These are phyloP conservation scores for Jatropha multifida DNA, from an alignment of 441 rosid species.

Conservation along the genomic window DNA sequence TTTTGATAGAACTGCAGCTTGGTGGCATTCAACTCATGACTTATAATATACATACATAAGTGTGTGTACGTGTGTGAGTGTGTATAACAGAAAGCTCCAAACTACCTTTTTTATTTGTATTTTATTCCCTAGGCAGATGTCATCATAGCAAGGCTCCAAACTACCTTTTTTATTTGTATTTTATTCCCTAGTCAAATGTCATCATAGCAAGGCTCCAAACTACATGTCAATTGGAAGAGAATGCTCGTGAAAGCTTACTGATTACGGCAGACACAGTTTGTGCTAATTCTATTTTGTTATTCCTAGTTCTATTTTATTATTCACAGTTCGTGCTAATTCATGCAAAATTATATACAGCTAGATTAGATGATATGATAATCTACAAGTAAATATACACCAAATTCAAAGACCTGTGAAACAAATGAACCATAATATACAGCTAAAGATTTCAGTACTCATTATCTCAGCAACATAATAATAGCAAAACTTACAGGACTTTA, in stretches of 20 bases:
- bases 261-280: constrained; percentile 77
- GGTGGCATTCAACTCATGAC: neutral
- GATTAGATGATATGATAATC: too few species aligned
- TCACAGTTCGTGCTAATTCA: neutral
- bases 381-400: neutral
- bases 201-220: constrained; percentile 44
- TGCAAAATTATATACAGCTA: too few species aligned
- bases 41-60: too few species aligned
- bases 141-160: constrained; percentile 28
- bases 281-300: constrained; percentile 11
- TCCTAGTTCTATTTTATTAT: neutral
- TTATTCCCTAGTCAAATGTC: constrained; percentile 60
- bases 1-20: neutral
- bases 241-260: constrained; percentile 37
- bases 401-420: neutral
- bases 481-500: neutral
- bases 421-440: too few species aligned
- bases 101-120: constrained; percentile 5
- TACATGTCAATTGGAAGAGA: constrained; percentile 23
- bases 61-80: too few species aligned
- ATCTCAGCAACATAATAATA: neutral
- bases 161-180: constrained; percentile 5
- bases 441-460: neutral
- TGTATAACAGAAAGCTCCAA: neutral
- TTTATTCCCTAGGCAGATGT: constrained; percentile 61